Percentiles rank a stretch among this genome's conserved stretches.
Evolutionary conservation across 441 rosid genomes (phyloP).

Genomic region (Omphalea diandra): DNA sequence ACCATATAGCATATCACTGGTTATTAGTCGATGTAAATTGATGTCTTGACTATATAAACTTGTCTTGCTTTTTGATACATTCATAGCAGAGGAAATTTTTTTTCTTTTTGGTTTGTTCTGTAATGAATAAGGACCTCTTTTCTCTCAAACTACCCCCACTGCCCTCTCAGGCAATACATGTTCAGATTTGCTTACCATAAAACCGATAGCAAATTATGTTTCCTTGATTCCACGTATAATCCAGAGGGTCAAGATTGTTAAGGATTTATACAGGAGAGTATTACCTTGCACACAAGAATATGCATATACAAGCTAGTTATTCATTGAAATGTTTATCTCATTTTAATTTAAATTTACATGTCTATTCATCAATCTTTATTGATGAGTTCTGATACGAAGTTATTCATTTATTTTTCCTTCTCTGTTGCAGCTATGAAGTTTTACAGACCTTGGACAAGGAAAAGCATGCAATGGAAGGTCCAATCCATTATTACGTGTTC

Average conservation of each 20-base stretch:
- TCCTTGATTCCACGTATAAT: not conserved
- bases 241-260: constrained; percentile 12
- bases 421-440: constrained; percentile 74
- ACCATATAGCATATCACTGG: not conserved
- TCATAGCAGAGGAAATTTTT: too few relatives aligned
- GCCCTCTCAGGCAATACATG: not conserved
- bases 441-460: constrained; percentile 57
- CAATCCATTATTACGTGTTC: constrained; percentile 75
- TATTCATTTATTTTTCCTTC: not conserved
- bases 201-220: constrained; percentile 5
- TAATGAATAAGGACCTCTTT: not conserved
- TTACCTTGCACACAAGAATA: not conserved
- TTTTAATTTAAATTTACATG: constrained; percentile 5
- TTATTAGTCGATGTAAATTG: not conserved
- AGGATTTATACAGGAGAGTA: too few relatives aligned
- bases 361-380: constrained; percentile 2
- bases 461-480: constrained; percentile 67
- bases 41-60: not conserved
- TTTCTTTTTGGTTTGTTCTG: too few relatives aligned
- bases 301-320: not conserved
- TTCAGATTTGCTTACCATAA: not conserved
- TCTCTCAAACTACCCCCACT: not conserved
- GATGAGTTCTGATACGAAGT: not conserved
- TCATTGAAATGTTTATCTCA: not conserved
- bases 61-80: not conserved